A percentile compares a stretch with the other conserved stretches of the same genome.
Conservation (phyloP, 176 grass and related monocot genomes). For the Otatea glauca region DNA sequence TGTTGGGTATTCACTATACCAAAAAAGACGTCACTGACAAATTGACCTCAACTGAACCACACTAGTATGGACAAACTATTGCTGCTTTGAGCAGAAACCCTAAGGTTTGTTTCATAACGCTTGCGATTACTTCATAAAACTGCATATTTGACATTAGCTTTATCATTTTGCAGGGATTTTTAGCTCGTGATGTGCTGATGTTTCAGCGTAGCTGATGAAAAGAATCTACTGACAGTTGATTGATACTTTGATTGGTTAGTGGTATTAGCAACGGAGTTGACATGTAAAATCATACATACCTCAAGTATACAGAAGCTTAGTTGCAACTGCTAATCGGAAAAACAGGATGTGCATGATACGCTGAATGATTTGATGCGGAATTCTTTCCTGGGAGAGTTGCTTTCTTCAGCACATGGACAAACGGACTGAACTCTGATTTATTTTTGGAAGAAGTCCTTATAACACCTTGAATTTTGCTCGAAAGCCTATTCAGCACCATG, state of each 20-base stretch:
- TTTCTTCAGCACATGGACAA: neutral
- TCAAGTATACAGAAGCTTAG: constrained; percentile 32
- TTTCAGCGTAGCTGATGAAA: constrained; percentile 22
- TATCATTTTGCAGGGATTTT: constrained; percentile 32
- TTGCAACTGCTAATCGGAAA: neutral
- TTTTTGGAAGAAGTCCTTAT: no score
- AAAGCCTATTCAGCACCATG: no score
- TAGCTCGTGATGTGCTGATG: neutral
- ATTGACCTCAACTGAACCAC: constrained; percentile 24
- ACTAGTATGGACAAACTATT: neutral
- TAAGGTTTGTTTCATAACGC: constrained; percentile 27
- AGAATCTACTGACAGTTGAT: constrained; percentile 23
- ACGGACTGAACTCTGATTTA: neutral
- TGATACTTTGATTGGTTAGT: constrained; percentile 30
- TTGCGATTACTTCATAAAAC: neutral
- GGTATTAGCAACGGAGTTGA: constrained; percentile 22
- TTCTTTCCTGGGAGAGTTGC: neutral
- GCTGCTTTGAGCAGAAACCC: neutral
- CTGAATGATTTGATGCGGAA: neutral
- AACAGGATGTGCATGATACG: constrained; percentile 7
- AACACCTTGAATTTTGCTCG: no score
- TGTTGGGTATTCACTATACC: constrained; percentile 94
- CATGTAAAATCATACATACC: constrained; percentile 35
- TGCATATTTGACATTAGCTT: neutral
- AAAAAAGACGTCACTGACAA: constrained; percentile 71